Base-by-base conservation (phyloP, 139 green algal genomes). In the Coelastrella sp. region DNA sequence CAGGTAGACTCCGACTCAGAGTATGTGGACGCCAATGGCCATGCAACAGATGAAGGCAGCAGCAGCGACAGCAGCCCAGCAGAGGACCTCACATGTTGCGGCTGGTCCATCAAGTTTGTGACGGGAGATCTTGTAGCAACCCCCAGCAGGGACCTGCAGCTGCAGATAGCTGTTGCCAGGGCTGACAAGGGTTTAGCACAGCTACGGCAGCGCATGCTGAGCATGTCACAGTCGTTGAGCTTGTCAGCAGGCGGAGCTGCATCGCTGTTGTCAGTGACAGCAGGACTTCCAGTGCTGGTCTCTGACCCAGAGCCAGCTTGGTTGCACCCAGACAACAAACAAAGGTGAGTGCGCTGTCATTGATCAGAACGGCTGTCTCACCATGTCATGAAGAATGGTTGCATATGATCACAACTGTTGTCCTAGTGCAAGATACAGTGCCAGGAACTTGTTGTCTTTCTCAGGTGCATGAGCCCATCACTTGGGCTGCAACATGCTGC, bases 261-360 rank as follows among this genome's bases (percentile, higher is more conserved):
- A 10, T 19, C 63, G 6, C 74, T 19, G 5, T 65, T 79, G 65
- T 63, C 82, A n/a, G 82, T 15, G 17, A 49, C 82, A 35, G 82
- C 7, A 8, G 82, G 35, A 9, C 25, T 87, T 6, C 66, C 84
- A 1, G 59, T 70, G 49, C 68, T 88, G 20, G 84, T 88, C 19
- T 88, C 84, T 17, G 66, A 81, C 20, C 84, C 84, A 6, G 84
- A 88, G 25, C 84, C 84, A 27, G 61, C 66, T 11, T 88, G 84
- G 84, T 73, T 88, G 11, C 7, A 66, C 49, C 84, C 84, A 15
- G 84, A 88, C 84, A 81, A 56, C 19, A 88, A 88, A 68, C 84
- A 88, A 73, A 72, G 84, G 84, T 88, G 58, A 57, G 49, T 88
- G 25, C n/a, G 49, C 17, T 49, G 35, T 49, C 35, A 49, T 49